Base-by-base conservation (phyloP, 306 rosid species). In the Corylus avellana region DNA sequence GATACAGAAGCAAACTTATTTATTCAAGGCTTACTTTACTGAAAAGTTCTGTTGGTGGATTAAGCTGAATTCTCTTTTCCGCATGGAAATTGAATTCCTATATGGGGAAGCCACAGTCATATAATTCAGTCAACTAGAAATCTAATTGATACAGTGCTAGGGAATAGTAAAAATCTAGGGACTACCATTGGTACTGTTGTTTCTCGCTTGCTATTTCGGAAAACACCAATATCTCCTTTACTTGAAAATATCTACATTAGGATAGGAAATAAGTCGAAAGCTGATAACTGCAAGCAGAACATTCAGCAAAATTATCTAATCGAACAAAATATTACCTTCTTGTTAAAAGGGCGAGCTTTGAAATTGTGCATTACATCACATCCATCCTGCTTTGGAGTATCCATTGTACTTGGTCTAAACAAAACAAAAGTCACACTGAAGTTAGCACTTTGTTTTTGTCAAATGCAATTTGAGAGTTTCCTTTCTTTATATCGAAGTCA, bases 211-310 rank as follows among this genome's bases (percentile, higher is more conserved):
- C 78, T 87, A 77, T 88, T 91, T 77, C 96, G 84, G 87, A 85
- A 91, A 81, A 92, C 90, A 80, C 96, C 98, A 47, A 96, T 89
- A 77, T 91, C 97, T 37, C 98, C 96, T 78, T 90, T 96, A 86
- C 97, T 88, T 73, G 96, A 82, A 86, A 93, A 86, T 81, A 95
- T 91, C 97, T 96, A 93, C 89, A 88, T 27, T 44, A 54, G 48
- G 59, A 54, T 42, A 69, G 51, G 75, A 79, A 55, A 72, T 62
- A 71, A 63, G 39, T 39, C 58, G 32, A 82, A 47, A 72, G 48
- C 58, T 75, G 12, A 44, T 49, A 74, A n/a, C 58, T 10, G 25
- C 77, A 14, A 39, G 62, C 72, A 54, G 4, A 10, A 74, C 25
- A 47, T 50, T 47, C 8, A 66, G 37, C 53, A 18, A 69, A 51